A percentile compares a stretch with the other conserved stretches of the same genome.
phyloP scores from a whole-genome alignment of 805 yeast genomes.

The Saturnispora silvae region DNA sequence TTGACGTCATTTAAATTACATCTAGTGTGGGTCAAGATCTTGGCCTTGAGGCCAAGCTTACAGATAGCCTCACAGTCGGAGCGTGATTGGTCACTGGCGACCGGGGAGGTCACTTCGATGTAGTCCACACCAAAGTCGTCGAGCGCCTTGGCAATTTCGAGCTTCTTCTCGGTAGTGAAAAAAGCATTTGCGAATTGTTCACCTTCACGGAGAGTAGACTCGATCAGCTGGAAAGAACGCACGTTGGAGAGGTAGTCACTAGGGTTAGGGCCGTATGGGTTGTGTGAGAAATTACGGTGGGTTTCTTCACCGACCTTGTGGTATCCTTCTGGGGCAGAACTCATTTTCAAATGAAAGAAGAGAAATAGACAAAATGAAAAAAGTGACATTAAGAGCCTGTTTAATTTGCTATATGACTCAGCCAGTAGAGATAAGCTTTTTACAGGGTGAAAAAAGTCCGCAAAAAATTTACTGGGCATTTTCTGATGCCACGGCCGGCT shows the following conservation, averaged over 20 bases:
- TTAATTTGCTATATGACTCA: no score
- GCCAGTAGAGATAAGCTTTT: no score
- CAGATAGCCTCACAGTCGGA: constrained; percentile 96
- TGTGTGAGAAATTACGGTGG: constrained; percentile 25
- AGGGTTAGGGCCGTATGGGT: constrained; percentile 92
- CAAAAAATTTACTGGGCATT: no score
- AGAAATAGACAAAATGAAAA: neutral
- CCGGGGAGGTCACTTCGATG: constrained; percentile 95
- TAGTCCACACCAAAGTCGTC: constrained; percentile 98
- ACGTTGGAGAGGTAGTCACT: constrained; percentile 88
- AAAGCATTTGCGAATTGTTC: constrained; percentile 98
- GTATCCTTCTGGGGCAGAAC: constrained; percentile 16
- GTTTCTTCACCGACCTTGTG: constrained; percentile 38
- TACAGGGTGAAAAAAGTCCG: no score
- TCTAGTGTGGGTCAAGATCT: constrained; percentile 91
- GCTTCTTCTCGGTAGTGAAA: constrained; percentile 87
- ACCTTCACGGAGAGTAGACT: constrained; percentile 94
- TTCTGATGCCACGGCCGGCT: no score
- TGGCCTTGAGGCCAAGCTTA: constrained; percentile 91
- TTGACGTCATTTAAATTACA: constrained; percentile 99
- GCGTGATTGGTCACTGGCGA: constrained; percentile 91
- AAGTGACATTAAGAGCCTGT: neutral
- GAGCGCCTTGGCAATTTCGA: constrained; percentile 92
- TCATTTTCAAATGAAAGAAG: neutral
- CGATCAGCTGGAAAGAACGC: constrained; percentile 79